phyloP scores from a whole-genome alignment of 169 alveolate genomes.

The Plasmodium cynomolgi region DNA sequence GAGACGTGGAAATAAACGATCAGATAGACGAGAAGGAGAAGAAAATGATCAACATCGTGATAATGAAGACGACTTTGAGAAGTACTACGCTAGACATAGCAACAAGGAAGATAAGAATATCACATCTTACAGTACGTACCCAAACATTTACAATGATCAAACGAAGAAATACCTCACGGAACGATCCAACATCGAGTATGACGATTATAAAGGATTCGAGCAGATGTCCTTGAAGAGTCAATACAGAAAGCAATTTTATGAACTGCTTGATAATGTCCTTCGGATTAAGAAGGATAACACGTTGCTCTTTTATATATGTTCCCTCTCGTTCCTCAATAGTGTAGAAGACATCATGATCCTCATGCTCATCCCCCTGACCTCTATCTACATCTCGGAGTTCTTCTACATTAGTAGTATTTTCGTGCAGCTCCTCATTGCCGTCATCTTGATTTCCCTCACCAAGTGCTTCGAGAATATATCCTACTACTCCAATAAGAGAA shows the following conservation, averaged over 20 bases:
- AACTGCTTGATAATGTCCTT: neutral
- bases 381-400: constrained; percentile 29
- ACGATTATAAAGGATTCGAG: neutral
- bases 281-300: constrained; percentile 1
- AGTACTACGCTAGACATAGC: constrained; percentile 25
- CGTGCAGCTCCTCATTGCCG: constrained; percentile 12
- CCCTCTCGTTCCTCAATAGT: constrained; percentile 48
- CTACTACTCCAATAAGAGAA: constrained; percentile 47
- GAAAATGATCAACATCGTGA: neutral
- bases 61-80: constrained; percentile 42
- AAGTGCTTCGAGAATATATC: constrained; percentile 56
- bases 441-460: constrained; percentile 36
- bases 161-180: constrained; percentile 21
- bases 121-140: neutral
- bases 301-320: constrained; percentile 13
- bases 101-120: neutral
- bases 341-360: constrained; percentile 43
- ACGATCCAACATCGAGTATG: constrained; percentile 9
- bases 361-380: constrained; percentile 48
- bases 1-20: neutral
- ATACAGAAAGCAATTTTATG: constrained; percentile 25
- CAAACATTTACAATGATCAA: constrained; percentile 22
- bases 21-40: neutral
- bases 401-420: constrained; percentile 12
- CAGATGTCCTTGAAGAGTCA: constrained; percentile 13